These are phyloP conservation scores for Suillus clintonianus DNA, from an alignment of 768 basidiomycete genomes.

Conservation along the genomic window DNA sequence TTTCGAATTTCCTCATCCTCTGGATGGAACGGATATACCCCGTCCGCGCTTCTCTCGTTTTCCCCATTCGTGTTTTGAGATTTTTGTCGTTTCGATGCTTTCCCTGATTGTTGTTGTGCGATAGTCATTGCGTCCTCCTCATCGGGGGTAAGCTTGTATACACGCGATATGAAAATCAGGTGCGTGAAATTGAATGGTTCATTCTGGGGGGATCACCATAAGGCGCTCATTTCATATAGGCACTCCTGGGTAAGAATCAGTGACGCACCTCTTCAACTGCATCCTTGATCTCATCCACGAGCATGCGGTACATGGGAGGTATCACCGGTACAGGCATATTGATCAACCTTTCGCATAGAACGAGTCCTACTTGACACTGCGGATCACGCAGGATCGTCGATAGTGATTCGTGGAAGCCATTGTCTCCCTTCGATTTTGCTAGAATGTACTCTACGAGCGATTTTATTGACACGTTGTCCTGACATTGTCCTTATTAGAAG, in stretches of 20 bases:
- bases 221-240: background rate
- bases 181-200: conserved; percentile 74
- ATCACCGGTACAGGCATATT: conserved; percentile 96
- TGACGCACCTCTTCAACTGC: conserved; percentile 63
- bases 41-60: conserved; percentile 35
- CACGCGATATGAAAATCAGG: conserved; percentile 74
- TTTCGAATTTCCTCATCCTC: conserved; percentile 78
- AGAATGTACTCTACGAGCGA: conserved; percentile 73
- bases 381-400: conserved; percentile 24
- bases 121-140: conserved; percentile 59
- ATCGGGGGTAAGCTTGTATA: conserved; percentile 69
- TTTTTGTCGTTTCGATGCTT: conserved; percentile 41
- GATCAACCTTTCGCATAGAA: conserved; percentile 85
- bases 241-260: background rate
- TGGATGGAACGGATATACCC: conserved; percentile 77
- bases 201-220: conserved; percentile 32
- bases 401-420: conserved; percentile 54
- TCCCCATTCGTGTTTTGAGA: conserved; percentile 21
- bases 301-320: conserved; percentile 90
- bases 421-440: conserved; percentile 52
- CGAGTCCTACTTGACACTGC: conserved; percentile 69
- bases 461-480: conserved; percentile 75
- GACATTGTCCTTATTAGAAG: background rate
- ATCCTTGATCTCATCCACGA: conserved; percentile 78
- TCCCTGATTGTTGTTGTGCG: conserved; percentile 34